Percentiles rank a stretch among this genome's conserved stretches.
phyloP scores from a whole-genome alignment of 495 filamentous ascomycete species.

The Halenospora varia region DNA sequence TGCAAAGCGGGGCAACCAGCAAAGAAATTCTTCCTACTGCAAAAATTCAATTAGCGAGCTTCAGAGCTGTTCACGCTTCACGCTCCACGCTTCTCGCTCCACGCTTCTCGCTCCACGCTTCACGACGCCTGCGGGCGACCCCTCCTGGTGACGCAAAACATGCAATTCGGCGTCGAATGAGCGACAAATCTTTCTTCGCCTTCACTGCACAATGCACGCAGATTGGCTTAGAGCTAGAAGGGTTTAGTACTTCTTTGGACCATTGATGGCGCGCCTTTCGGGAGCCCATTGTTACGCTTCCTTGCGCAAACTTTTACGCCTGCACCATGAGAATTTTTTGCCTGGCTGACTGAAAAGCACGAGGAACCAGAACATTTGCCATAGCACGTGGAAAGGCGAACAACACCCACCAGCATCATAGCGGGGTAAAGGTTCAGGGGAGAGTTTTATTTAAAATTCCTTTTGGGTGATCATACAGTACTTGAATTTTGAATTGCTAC shows the following conservation, averaged over 20 bases:
- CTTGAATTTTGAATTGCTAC: too few species aligned
- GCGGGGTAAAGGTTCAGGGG: too few species aligned
- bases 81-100: too few species aligned
- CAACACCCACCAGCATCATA: background rate
- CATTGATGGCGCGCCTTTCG: background rate
- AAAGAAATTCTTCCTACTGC: background rate
- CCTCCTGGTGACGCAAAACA: background rate
- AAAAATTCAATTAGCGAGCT: background rate
- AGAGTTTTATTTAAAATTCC: too few species aligned
- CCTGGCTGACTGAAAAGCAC: constrained; percentile 15
- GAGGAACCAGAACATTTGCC: too few species aligned
- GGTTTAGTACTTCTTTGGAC: background rate
- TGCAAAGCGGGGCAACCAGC: background rate
- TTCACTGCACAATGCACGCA: background rate
- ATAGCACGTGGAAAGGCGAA: constrained; percentile 13
- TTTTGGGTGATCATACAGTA: too few species aligned
- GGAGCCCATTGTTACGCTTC: background rate
- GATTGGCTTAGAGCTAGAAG: background rate
- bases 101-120: too few species aligned
- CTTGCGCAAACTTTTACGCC: constrained; percentile 1
- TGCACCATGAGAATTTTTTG: constrained; percentile 24
- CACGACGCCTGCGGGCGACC: too few species aligned
- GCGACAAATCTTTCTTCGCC: background rate
- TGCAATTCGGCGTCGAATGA: background rate
- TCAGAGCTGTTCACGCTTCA: background rate